Evolutionary conservation across 2,329 filamentous ascomycete species (phyloP).

Genomic region (Aspergillus sp.): DNA sequence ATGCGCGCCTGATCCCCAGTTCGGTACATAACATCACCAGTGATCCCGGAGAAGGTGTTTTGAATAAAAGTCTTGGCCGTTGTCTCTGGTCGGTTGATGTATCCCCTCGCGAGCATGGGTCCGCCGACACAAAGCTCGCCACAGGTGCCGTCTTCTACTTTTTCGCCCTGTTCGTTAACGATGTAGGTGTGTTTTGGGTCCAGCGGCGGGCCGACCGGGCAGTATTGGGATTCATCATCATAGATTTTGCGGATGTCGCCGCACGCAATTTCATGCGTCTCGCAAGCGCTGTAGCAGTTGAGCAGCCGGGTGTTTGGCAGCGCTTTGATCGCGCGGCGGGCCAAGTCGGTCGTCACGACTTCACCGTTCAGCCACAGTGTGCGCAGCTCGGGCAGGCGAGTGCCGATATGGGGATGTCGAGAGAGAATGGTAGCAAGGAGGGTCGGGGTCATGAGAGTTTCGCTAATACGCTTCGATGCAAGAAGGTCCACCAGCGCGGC

Average conservation of each 20-base stretch:
- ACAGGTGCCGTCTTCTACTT: conserved; percentile 60
- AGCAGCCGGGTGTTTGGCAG: conserved; percentile 69
- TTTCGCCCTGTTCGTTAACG: conserved; percentile 66
- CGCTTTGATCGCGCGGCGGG: conserved; percentile 64
- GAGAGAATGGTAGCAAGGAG: conserved; percentile 72
- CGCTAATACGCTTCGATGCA: conserved; percentile 65
- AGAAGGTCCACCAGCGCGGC: conserved; percentile 71
- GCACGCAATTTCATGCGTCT: conserved; percentile 77
- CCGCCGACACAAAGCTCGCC: conserved; percentile 78
- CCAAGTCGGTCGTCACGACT: conserved; percentile 76
- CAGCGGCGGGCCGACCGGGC: conserved; percentile 71
- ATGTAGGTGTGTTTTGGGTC: conserved; percentile 71
- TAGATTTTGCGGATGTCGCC: conserved; percentile 71
- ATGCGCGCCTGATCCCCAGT: conserved; percentile 71
- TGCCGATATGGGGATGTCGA: conserved; percentile 65
- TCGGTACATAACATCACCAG: conserved; percentile 69
- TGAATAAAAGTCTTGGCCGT: conserved; percentile 70
- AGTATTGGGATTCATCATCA: conserved; percentile 64
- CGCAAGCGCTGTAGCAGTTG: conserved; percentile 80
- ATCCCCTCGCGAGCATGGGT: conserved; percentile 70
- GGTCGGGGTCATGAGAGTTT: conserved; percentile 82
- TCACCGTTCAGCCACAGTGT: conserved; percentile 81
- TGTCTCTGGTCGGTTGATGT: conserved; percentile 76
- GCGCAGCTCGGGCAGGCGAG: conserved; percentile 63
- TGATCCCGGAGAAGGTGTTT: conserved; percentile 61